These are phyloP conservation scores for Ustilago shanxiensis DNA, from an alignment of 1,284 basidiomycete genomes.

Conservation along the genomic window DNA sequence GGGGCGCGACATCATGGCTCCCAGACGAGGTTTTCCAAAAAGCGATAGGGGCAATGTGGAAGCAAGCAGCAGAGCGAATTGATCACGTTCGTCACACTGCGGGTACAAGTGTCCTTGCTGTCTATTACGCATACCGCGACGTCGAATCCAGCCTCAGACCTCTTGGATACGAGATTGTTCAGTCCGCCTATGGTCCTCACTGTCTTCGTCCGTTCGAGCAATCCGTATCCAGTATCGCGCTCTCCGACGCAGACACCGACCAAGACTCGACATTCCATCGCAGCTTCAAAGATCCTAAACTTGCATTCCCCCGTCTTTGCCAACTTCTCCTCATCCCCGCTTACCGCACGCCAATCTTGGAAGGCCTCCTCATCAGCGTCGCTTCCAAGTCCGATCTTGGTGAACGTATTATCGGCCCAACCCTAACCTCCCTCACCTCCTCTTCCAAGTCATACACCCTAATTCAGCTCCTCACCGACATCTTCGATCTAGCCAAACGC, in stretches of 20 bases:
- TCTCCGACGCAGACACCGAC: background rate
- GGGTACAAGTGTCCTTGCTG: constrained; percentile 72
- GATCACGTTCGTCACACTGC: constrained; percentile 88
- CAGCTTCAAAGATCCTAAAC: constrained; percentile 37
- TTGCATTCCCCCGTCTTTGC: constrained; percentile 21
- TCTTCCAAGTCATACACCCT: background rate
- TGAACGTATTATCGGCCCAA: constrained; percentile 40
- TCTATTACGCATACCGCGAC: constrained; percentile 20
- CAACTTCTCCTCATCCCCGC: constrained; percentile 25
- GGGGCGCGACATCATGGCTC: constrained; percentile 7
- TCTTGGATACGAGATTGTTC: constrained; percentile 27
- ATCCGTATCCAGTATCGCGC: background rate
- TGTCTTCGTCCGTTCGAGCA: background rate
- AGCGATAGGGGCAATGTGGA: constrained; percentile 77
- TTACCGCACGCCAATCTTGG: constrained; percentile 28
- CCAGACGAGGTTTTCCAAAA: constrained; percentile 24
- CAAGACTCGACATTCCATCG: background rate
- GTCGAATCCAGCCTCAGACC: background rate
- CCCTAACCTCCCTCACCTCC: constrained; percentile 7
- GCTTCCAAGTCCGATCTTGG: constrained; percentile 53
- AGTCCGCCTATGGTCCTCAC: constrained; percentile 5
- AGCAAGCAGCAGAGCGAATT: constrained; percentile 89
- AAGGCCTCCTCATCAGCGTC: constrained; percentile 45
- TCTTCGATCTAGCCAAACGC: constrained; percentile 26
- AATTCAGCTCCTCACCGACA: constrained; percentile 16